These are phyloP conservation scores for Microdochium nivale DNA, from an alignment of 2,329 filamentous ascomycete species.

Conservation along the genomic window DNA sequence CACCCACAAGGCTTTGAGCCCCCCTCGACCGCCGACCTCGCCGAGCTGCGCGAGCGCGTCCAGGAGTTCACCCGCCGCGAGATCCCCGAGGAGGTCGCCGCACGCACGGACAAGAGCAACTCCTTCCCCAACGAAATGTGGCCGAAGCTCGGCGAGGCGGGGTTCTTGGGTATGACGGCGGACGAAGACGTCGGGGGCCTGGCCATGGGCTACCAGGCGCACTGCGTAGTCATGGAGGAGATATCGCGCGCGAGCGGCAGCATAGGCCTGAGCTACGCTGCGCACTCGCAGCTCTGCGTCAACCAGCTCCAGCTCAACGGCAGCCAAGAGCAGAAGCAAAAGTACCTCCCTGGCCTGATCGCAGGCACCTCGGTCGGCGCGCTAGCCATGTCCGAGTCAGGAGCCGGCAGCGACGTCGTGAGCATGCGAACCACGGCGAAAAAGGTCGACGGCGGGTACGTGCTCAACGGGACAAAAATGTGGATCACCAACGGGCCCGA, in stretches of 20 bases:
- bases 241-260: constrained; percentile 76
- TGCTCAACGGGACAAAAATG: constrained; percentile 91
- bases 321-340: constrained; percentile 65
- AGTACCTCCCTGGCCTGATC: constrained; percentile 73
- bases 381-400: constrained; percentile 90
- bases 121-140: constrained; percentile 88
- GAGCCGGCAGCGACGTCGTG: constrained; percentile 86
- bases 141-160: constrained; percentile 85
- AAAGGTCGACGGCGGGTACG: constrained; percentile 73
- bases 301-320: constrained; percentile 95
- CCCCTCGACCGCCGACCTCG: constrained; percentile 63
- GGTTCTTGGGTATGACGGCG: constrained; percentile 85
- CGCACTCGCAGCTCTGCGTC: constrained; percentile 91
- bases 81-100: constrained; percentile 74
- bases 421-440: constrained; percentile 86
- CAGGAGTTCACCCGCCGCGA: constrained; percentile 86
- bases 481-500: constrained; percentile 99
- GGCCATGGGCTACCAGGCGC: constrained; percentile 91
- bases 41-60: constrained; percentile 74
- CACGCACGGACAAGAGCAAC: constrained; percentile 76
- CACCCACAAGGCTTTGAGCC: constrained; percentile 56
- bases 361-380: constrained; percentile 76
- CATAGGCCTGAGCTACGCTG: constrained; percentile 86
- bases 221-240: constrained; percentile 94
- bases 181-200: constrained; percentile 87